phyloP scores from a whole-genome alignment of 2,329 filamentous ascomycete genomes.

The Mycosphaerelloides madeirae region DNA sequence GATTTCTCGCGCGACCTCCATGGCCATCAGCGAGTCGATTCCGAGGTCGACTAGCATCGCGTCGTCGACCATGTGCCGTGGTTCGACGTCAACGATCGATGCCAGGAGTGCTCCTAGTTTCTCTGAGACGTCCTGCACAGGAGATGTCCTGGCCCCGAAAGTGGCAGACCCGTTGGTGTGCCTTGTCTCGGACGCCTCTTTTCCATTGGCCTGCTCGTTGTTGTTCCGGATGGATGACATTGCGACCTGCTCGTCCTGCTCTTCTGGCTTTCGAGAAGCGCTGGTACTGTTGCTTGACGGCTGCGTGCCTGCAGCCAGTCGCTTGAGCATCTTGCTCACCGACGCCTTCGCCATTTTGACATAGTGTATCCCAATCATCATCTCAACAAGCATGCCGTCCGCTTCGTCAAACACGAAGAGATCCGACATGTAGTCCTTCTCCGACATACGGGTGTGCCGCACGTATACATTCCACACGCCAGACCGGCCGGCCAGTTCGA shows the following conservation, averaged over 20 bases:
- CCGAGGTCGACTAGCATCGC: constrained; percentile 15
- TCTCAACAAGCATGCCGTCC: background rate
- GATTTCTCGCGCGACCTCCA: no score
- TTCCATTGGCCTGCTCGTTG: background rate
- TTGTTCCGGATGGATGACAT: background rate
- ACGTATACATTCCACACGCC: background rate
- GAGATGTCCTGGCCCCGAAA: background rate
- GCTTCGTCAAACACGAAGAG: background rate
- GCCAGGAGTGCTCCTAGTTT: background rate
- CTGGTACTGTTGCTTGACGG: background rate
- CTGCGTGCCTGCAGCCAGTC: background rate
- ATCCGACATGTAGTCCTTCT: background rate
- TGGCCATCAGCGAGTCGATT: constrained; percentile 24
- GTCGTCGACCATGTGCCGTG: background rate
- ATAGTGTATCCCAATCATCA: background rate
- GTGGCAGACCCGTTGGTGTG: no score
- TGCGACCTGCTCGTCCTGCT: background rate
- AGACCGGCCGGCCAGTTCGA: no score
- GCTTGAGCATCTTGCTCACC: no score
- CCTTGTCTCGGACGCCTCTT: background rate
- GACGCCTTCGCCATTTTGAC: no score
- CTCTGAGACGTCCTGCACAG: background rate
- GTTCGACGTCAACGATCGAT: background rate
- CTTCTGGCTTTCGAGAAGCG: background rate
- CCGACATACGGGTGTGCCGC: background rate